phyloP scores from a whole-genome alignment of 116 monocot genomes.

The Zostera marina region DNA sequence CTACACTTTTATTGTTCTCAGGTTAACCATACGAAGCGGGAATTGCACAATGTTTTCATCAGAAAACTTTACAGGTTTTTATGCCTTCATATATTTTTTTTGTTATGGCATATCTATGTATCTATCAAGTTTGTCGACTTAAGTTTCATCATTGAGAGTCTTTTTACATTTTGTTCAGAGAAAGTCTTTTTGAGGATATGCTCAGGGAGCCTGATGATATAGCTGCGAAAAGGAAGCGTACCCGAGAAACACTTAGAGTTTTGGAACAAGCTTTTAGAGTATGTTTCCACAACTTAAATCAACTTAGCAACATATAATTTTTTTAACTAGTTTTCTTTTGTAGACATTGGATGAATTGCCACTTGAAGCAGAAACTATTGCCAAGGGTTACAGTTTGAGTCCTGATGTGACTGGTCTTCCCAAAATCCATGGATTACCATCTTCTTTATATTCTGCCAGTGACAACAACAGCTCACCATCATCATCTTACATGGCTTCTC shows the following conservation, averaged over 20 bases:
- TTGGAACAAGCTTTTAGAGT: slow-evolving; percentile 88
- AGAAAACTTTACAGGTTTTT: slow-evolving; percentile 84
- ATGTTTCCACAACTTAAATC: neutral
- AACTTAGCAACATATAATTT: neutral
- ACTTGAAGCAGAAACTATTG: slow-evolving; percentile 53
- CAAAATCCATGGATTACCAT: slow-evolving; percentile 36
- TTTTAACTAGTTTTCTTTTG: neutral
- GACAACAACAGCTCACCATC: slow-evolving; percentile 7
- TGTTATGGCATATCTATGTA: no score
- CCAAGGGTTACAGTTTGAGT: slow-evolving; percentile 46
- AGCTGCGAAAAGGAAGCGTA: slow-evolving; percentile 61
- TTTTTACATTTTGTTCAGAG: slow-evolving; percentile 17
- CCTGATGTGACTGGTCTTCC: slow-evolving; percentile 49
- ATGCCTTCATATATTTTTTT: neutral
- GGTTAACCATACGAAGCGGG: slow-evolving; percentile 93
- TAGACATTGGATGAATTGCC: slow-evolving; percentile 75
- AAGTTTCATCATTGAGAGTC: no score
- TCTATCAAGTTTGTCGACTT: no score
- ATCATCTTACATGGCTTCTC: slow-evolving; percentile 34
- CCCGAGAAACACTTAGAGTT: slow-evolving; percentile 63
- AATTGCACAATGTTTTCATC: slow-evolving; percentile 94
- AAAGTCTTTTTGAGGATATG: slow-evolving; percentile 82
- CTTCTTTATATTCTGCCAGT: slow-evolving; percentile 28
- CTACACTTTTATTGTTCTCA: slow-evolving; percentile 5
- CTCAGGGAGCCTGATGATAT: slow-evolving; percentile 85